Evolutionary conservation across 2,329 filamentous ascomycete species (phyloP).

Genomic region (Neocatenulostroma microsporum): DNA sequence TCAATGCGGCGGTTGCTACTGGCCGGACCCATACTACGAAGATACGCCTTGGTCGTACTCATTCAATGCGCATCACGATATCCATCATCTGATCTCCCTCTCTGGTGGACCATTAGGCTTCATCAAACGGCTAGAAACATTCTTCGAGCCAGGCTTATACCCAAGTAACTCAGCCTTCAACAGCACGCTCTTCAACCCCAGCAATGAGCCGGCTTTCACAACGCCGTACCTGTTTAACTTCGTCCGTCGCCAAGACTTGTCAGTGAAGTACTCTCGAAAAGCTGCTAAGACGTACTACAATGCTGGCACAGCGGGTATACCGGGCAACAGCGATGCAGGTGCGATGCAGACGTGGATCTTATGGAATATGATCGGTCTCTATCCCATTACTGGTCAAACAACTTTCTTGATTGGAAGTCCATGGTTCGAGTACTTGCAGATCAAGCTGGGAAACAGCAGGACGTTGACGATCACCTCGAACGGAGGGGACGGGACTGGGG

Average conservation of each 20-base stretch:
- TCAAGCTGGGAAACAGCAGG: constrained; percentile 50
- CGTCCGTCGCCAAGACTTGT: constrained; percentile 52
- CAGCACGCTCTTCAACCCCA: constrained; percentile 2
- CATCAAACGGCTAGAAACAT: constrained; percentile 49
- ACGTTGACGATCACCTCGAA: constrained; percentile 48
- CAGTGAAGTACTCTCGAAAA: constrained; percentile 49
- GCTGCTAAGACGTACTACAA: constrained; percentile 54
- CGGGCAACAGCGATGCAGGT: constrained; percentile 63
- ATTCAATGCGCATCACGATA: constrained; percentile 59
- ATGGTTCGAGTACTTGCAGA: constrained; percentile 53
- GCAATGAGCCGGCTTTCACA: constrained; percentile 46
- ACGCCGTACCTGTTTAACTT: constrained; percentile 63
- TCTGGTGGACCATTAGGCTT: constrained; percentile 49
- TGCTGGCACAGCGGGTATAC: constrained; percentile 48
- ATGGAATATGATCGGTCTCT: constrained; percentile 60
- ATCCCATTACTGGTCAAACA: constrained; percentile 60
- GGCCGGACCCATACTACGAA: constrained; percentile 30
- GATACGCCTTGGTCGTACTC: constrained; percentile 40
- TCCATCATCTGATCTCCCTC: constrained; percentile 47
- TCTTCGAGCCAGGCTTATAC: constrained; percentile 51
- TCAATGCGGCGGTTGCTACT: constrained; percentile 57
- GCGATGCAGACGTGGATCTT: constrained; percentile 64
- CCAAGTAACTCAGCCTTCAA: constrained; percentile 20
- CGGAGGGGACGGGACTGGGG: constrained; percentile 44
- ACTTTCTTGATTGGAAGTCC: constrained; percentile 42